phyloP scores from a whole-genome alignment of 2,329 filamentous ascomycete genomes.

The Cladosporium velox region DNA sequence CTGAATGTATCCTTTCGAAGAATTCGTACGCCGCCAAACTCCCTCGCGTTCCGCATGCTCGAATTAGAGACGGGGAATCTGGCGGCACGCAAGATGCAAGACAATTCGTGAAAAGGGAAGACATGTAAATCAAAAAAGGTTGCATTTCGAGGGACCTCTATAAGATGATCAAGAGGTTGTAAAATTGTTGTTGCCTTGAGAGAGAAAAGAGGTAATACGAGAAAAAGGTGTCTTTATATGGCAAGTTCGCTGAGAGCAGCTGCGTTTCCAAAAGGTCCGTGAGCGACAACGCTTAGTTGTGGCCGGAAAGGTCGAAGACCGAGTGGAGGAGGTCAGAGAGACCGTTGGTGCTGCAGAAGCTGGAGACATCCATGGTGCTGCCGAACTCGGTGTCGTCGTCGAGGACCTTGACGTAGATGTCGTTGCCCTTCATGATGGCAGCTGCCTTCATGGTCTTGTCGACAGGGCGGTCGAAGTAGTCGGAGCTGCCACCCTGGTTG shows the following conservation, averaged over 20 bases:
- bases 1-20: conserved; percentile 5
- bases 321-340: conserved; percentile 7
- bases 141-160: conserved; percentile 3
- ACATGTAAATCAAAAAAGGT: not conserved
- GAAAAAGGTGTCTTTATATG: conserved; percentile 5
- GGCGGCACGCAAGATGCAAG: conserved; percentile 9
- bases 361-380: conserved; percentile 38
- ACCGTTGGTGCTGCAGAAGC: conserved; percentile 37
- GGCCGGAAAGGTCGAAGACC: conserved; percentile 16
- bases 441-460: conserved; percentile 63
- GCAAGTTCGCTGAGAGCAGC: not conserved
- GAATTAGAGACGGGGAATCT: not conserved
- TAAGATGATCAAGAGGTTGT: not conserved
- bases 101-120: conserved; percentile 10
- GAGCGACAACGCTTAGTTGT: conserved; percentile 9
- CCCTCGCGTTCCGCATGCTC: not conserved
- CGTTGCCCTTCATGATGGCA: conserved; percentile 59
- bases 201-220: conserved; percentile 13
- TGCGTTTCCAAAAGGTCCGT: not conserved
- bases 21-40: not conserved
- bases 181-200: conserved; percentile 6
- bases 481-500: conserved; percentile 64
- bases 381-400: conserved; percentile 43
- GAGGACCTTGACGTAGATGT: conserved; percentile 58
- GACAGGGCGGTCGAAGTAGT: conserved; percentile 71